Conservation (phyloP, 2,329 filamentous ascomycete genomes). For the Colletotrichum paranaense region DNA sequence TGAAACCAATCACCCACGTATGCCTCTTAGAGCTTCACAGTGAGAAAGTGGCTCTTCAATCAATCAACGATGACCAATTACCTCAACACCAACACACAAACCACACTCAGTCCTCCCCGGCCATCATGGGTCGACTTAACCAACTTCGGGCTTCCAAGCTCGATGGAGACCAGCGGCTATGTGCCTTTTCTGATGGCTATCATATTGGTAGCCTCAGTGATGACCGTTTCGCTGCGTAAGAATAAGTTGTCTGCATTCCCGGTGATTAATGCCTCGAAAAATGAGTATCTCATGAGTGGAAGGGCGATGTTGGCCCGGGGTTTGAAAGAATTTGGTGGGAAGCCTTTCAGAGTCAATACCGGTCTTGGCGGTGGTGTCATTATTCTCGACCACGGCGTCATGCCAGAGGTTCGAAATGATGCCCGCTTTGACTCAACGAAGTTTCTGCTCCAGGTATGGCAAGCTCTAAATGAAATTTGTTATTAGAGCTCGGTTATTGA, state of each 20-base stretch:
- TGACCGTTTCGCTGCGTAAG: neutral
- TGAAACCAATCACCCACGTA: neutral
- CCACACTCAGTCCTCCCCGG: neutral
- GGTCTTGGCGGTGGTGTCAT: slow-evolving; percentile 23
- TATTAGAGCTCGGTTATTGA: neutral
- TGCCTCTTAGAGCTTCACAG: neutral
- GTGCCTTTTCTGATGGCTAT: slow-evolving; percentile 9
- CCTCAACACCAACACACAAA: slow-evolving; percentile 1
- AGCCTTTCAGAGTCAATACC: slow-evolving; percentile 23
- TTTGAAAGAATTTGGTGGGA: neutral
- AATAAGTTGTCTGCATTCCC: slow-evolving; percentile 7
- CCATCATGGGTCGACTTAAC: slow-evolving; percentile 19
- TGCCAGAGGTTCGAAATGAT: slow-evolving; percentile 24
- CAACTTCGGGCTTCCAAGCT: neutral
- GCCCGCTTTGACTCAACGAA: slow-evolving; percentile 20
- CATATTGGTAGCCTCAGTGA: neutral
- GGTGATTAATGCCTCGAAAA: slow-evolving; percentile 17
- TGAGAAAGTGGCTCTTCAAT: neutral
- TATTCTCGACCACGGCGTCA: neutral
- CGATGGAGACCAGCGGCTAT: neutral
- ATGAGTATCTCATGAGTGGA: slow-evolving; percentile 11
- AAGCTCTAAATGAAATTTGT: neutral
- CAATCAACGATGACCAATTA: slow-evolving; percentile 5
- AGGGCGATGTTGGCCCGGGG: slow-evolving; percentile 3
- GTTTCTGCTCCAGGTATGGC: slow-evolving; percentile 12